Base-by-base conservation (phyloP, 352 stramenopile genomes). In the Phytophthora palmivora region DNA sequence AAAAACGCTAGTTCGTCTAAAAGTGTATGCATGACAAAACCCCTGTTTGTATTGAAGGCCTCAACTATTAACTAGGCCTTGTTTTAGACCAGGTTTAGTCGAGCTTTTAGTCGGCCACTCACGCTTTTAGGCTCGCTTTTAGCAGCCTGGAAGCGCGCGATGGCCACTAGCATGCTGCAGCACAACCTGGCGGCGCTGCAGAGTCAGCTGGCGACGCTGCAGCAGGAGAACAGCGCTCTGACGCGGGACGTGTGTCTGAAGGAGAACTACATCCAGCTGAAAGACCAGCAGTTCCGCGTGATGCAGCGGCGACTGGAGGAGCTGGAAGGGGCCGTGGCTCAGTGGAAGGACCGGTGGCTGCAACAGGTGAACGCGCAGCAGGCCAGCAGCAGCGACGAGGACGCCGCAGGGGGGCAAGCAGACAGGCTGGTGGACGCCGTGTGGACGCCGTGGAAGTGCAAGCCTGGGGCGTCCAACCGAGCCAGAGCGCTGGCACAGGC, bases 221-320 rank as follows among this genome's bases (percentile, higher is more conserved):
- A 91, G 57, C 52, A 66, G 49, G 72, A 87, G 53, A 89, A 91
- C 69, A 73, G 70, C 41, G 70, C 56, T 39, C 70, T 91, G 42
- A 91, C 79, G 3, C 82, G 81, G 37, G 78, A 84, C 44, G 26
- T 89, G 47, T 81, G 70, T 22, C 60, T 91, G n/a, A 89, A 89
- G 56, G 82, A 89, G 50, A 89, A 88, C 66, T 85, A 88, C 63
- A 70, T 91, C 48, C 74, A 88, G 57, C 78, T 83, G 10, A 87
- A 87, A 45, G 82, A 91, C 54, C 82, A 91, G 71, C 82, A 91
- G 67, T 78, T 86, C 44, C 79, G 82, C 70, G 78, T 86, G 14
- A 84, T 91, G 69, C 82, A 91, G 70, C 70, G 79, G 22, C 82
- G 82, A 15, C 62, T 91, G 39, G 82, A 89, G 30, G 82, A 88